phyloP scores from a whole-genome alignment of 345 rosid genomes.

The Eucalyptus sideroxylon region DNA sequence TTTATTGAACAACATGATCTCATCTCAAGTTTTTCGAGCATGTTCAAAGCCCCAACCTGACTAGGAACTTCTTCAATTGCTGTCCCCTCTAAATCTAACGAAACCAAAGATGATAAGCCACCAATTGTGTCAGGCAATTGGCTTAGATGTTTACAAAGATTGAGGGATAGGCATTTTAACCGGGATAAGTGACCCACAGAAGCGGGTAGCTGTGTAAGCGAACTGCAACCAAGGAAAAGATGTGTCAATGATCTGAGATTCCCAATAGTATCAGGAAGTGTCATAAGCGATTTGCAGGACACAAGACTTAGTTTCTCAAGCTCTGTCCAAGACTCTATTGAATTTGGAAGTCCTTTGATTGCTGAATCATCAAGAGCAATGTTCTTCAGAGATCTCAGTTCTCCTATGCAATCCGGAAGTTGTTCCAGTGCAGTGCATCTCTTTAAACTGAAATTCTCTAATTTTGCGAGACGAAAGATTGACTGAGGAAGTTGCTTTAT shows the following conservation, averaged over 20 bases:
- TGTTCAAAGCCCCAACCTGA: slow-evolving; percentile 22
- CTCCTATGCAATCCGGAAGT: slow-evolving; percentile 19
- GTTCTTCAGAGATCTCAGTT: slow-evolving; percentile 19
- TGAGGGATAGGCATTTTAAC: slow-evolving; percentile 9
- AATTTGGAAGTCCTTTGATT: slow-evolving; percentile 21
- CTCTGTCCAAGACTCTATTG: slow-evolving; percentile 12
- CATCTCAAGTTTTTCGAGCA: slow-evolving; percentile 22
- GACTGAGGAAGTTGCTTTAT: slow-evolving; percentile 29
- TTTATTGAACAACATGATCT: not conserved
- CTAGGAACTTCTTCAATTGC: slow-evolving; percentile 18
- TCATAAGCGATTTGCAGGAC: slow-evolving; percentile 4
- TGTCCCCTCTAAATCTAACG: slow-evolving; percentile 3
- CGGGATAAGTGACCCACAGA: slow-evolving; percentile 26
- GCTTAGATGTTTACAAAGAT: slow-evolving; percentile 5
- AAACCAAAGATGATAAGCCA: slow-evolving; percentile 17
- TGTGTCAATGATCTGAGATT: slow-evolving; percentile 16
- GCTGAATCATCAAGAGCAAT: slow-evolving; percentile 15
- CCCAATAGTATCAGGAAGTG: slow-evolving; percentile 25
- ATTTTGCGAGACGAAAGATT: slow-evolving; percentile 17
- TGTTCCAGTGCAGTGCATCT: slow-evolving; percentile 6
- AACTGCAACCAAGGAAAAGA: not conserved
- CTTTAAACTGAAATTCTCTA: slow-evolving; percentile 26
- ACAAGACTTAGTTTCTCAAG: slow-evolving; percentile 25
- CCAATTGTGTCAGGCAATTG: slow-evolving; percentile 32
- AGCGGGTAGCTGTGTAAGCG: slow-evolving; percentile 21